Conservation (phyloP, 768 basidiomycete genomes). For the Ramaria sp. region DNA sequence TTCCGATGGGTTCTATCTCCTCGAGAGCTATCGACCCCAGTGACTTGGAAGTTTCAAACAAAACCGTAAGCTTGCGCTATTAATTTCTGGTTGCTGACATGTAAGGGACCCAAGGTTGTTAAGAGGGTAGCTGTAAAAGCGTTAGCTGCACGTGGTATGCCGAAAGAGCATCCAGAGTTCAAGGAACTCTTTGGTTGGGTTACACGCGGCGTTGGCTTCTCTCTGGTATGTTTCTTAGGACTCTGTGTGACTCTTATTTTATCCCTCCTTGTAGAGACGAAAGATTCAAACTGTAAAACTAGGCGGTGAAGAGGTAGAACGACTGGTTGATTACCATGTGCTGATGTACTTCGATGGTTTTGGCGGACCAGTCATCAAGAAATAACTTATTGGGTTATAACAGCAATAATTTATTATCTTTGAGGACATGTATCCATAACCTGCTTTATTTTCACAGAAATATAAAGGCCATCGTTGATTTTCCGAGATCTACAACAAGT, state of each 20-base stretch:
- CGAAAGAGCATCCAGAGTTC: slow-evolving; percentile 28
- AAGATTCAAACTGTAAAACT: slow-evolving; percentile 20
- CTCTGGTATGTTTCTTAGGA: slow-evolving; percentile 23
- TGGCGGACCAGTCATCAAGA: neutral
- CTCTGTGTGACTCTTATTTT: neutral
- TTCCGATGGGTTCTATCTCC: neutral
- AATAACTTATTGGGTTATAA: neutral
- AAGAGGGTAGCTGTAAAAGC: slow-evolving; percentile 28
- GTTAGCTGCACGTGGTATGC: slow-evolving; percentile 22
- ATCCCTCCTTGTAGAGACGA: slow-evolving; percentile 15
- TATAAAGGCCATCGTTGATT: too few relatives aligned
- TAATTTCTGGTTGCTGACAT: neutral
- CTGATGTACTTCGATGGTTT: slow-evolving; percentile 23
- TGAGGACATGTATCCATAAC: neutral
- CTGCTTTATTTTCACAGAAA: too few relatives aligned
- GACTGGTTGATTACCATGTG: slow-evolving; percentile 26
- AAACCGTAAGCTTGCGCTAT: slow-evolving; percentile 29
- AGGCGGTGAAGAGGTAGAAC: slow-evolving; percentile 19
- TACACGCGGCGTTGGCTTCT: slow-evolving; percentile 30
- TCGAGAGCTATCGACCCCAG: neutral
- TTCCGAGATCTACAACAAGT: too few relatives aligned
- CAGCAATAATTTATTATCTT: neutral
- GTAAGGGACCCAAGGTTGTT: slow-evolving; percentile 21
- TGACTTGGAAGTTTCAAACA: slow-evolving; percentile 47
- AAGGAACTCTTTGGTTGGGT: slow-evolving; percentile 28